A percentile compares a stretch with the other conserved stretches of the same genome.
phyloP scores from a whole-genome alignment of 1,139 yeast genomes.

The Candida gigantensis region DNA sequence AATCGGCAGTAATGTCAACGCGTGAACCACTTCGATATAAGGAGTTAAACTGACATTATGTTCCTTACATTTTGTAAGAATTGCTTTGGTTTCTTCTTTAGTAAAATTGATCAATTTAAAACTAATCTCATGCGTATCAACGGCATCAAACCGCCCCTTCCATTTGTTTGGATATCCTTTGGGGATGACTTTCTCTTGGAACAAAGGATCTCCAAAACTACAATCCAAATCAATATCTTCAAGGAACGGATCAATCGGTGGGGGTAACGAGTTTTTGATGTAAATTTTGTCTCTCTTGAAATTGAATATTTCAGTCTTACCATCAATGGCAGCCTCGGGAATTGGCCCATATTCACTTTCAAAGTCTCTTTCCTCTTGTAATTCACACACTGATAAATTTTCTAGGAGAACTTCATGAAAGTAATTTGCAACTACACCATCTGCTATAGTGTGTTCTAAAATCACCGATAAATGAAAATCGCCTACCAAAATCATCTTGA shows the following conservation, averaged over 20 bases:
- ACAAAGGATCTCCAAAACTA: conserved; percentile 24
- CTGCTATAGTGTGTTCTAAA: conserved; percentile 45
- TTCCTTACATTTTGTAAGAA: conserved; percentile 31
- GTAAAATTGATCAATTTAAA: conserved; percentile 35
- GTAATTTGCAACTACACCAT: conserved; percentile 42
- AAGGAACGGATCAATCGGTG: conserved; percentile 33
- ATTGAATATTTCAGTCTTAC: conserved; percentile 21
- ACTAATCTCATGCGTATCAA: conserved; percentile 21
- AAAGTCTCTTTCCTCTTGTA: conserved; percentile 10
- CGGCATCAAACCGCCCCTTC: conserved; percentile 35
- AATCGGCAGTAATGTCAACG: conserved; percentile 31
- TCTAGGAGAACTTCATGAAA: conserved; percentile 41
- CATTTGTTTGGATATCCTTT: conserved; percentile 26
- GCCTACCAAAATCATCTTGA: conserved; percentile 31
- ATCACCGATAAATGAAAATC: conserved; percentile 26
- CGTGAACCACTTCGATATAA: conserved; percentile 28
- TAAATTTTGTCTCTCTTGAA: conserved; percentile 19
- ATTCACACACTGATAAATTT: conserved; percentile 23
- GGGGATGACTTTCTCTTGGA: conserved; percentile 28
- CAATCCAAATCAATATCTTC: conserved; percentile 28
- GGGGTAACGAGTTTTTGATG: conserved; percentile 32
- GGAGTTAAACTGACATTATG: conserved; percentile 39
- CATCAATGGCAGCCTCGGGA: conserved; percentile 4
- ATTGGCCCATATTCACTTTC: conserved; percentile 16
- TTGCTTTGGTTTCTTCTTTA: conserved; percentile 23